phyloP scores from a whole-genome alignment of 352 stramenopile genomes.

The Elongisporangium prolatum region DNA sequence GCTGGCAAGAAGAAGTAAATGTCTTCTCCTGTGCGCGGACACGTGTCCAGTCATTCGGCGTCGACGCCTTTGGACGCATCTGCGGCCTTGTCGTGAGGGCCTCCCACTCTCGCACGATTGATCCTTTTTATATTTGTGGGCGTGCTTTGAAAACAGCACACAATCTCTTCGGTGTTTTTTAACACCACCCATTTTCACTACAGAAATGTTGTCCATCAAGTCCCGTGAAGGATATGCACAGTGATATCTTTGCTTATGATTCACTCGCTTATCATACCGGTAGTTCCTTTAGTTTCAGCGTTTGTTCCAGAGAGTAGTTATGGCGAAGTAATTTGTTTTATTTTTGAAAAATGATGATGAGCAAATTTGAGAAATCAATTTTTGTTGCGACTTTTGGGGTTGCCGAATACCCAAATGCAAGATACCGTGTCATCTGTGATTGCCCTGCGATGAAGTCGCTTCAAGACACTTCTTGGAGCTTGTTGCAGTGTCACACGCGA shows the following conservation, averaged over 20 bases:
- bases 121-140: conserved; percentile 11
- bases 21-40: conserved; percentile 5
- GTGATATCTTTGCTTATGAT: background rate
- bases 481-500: background rate
- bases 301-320: no score
- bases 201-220: conserved; percentile 23
- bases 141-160: background rate
- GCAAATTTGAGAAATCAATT: background rate
- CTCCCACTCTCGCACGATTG: background rate
- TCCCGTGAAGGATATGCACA: background rate
- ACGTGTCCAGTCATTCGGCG: background rate
- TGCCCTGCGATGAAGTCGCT: background rate
- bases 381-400: background rate
- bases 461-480: background rate
- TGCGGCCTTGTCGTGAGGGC: background rate
- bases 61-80: background rate
- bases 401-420: no score
- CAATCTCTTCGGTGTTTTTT: conserved; percentile 75
- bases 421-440: no score
- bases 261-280: no score
- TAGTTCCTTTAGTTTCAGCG: no score
- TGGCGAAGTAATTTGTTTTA: no score
- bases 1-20: conserved; percentile 45
- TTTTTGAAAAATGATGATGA: background rate
- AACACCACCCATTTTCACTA: conserved; percentile 69